Evolutionary conservation across 139 green algal genomes (phyloP).

Genomic region (Spirogloea muscicola): DNA sequence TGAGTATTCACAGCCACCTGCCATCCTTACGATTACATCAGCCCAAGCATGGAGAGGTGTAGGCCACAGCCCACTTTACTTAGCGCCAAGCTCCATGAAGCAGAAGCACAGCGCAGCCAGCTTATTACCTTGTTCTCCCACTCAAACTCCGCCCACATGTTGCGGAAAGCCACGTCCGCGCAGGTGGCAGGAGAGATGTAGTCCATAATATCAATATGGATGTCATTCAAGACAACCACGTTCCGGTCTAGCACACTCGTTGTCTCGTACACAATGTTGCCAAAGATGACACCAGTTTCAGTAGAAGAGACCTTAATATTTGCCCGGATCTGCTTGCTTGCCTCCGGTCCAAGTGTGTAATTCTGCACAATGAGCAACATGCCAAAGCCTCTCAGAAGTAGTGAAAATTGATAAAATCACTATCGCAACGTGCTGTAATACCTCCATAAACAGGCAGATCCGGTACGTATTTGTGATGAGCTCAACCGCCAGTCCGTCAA

Average conservation of each 20-base stretch:
- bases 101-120: no score
- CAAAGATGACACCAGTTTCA: conserved; percentile 98
- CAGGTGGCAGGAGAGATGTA: conserved; percentile 92
- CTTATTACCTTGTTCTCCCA: conserved; percentile 99
- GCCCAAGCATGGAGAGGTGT: no score
- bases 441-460: no score
- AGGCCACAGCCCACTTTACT: no score
- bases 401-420: no score
- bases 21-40: no score
- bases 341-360: conserved; percentile 79
- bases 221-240: conserved; percentile 96
- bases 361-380: no score
- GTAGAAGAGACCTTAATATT: conserved; percentile 97
- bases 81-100: no score
- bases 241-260: conserved; percentile 62
- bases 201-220: conserved; percentile 99
- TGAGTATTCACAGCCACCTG: conserved; percentile 90
- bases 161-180: conserved; percentile 82
- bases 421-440: no score
- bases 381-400: no score
- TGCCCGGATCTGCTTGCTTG: conserved; percentile 75
- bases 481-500: no score
- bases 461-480: no score
- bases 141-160: conserved; percentile 99
- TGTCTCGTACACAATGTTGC: conserved; percentile 96